These are phyloP conservation scores for Allantophomopsis cytisporea DNA, from an alignment of 2,329 filamentous ascomycete species.

Conservation along the genomic window DNA sequence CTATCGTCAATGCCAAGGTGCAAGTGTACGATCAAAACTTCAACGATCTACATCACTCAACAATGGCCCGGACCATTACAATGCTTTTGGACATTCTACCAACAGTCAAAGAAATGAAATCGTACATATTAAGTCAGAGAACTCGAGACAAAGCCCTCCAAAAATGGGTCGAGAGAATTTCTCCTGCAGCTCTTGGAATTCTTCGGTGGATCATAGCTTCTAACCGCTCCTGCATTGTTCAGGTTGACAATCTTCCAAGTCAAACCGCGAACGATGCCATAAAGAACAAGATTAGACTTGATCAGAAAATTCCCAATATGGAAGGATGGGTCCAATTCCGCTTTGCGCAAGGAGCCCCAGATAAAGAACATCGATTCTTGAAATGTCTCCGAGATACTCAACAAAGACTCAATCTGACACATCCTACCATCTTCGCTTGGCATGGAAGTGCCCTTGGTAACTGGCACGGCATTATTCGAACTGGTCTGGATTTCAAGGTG, in stretches of 20 bases:
- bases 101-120: constrained; percentile 40
- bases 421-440: constrained; percentile 73
- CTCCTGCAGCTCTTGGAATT: constrained; percentile 50
- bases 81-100: constrained; percentile 45
- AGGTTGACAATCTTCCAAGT: constrained; percentile 39
- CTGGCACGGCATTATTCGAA: constrained; percentile 83
- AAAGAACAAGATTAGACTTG: constrained; percentile 10
- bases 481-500: constrained; percentile 62
- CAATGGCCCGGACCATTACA: constrained; percentile 36
- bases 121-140: constrained; percentile 24
- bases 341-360: constrained; percentile 76
- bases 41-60: constrained; percentile 29
- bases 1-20: constrained; percentile 13
- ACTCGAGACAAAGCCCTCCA: constrained; percentile 18
- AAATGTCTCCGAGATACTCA: constrained; percentile 38
- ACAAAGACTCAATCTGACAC: constrained; percentile 17
- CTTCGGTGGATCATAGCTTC: constrained; percentile 84
- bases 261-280: constrained; percentile 10
- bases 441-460: constrained; percentile 67
- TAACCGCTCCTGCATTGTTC: constrained; percentile 74
- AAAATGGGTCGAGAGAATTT: constrained; percentile 45
- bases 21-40: constrained; percentile 39
- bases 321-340: constrained; percentile 65
- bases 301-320: constrained; percentile 43
- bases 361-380: constrained; percentile 69